Conservation (phyloP, 2,329 filamentous ascomycete genomes). For the Aureobasidium sp. region DNA sequence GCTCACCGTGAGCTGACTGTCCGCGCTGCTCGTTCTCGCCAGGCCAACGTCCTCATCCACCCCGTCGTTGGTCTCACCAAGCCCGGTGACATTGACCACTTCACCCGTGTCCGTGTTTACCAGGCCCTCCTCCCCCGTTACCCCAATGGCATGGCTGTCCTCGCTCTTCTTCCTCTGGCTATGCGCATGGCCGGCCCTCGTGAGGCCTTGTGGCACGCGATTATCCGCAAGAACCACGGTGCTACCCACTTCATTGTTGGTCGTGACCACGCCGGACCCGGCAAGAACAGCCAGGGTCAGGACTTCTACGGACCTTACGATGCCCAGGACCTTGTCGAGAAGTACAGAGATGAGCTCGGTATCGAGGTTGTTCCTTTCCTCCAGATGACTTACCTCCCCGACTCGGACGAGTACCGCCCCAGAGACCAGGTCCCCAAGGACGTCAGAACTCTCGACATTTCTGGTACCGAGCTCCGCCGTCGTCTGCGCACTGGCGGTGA, state of each 20-base stretch:
- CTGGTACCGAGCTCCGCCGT: slow-evolving; percentile 71
- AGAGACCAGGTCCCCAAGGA: slow-evolving; percentile 82
- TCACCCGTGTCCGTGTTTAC: slow-evolving; percentile 98
- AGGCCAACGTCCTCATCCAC: slow-evolving; percentile 98
- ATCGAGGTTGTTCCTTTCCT: slow-evolving; percentile 99
- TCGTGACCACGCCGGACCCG: slow-evolving; percentile 94
- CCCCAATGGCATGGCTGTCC: slow-evolving; percentile 97
- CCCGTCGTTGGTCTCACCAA: slow-evolving; percentile 97
- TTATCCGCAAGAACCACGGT: slow-evolving; percentile 99
- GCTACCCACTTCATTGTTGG: slow-evolving; percentile 99
- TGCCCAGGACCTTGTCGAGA: slow-evolving; percentile 90
- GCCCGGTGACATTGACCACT: slow-evolving; percentile 98
- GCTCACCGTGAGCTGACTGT: slow-evolving; percentile 97
- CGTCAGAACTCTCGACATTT: slow-evolving; percentile 62
- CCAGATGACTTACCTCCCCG: slow-evolving; percentile 98
- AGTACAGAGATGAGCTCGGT: slow-evolving; percentile 92
- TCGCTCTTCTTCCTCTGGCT: slow-evolving; percentile 88
- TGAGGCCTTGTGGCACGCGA: slow-evolving; percentile 98
- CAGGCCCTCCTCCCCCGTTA: slow-evolving; percentile 93
- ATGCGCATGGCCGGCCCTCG: slow-evolving; percentile 99
- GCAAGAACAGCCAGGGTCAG: slow-evolving; percentile 94
- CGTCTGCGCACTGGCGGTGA: slow-evolving; percentile 86
- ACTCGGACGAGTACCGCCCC: slow-evolving; percentile 92
- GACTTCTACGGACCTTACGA: slow-evolving; percentile 99
- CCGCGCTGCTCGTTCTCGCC: slow-evolving; percentile 86